phyloP scores from a whole-genome alignment of 1,139 yeast genomes.

The Suhomyces guaymorum region DNA sequence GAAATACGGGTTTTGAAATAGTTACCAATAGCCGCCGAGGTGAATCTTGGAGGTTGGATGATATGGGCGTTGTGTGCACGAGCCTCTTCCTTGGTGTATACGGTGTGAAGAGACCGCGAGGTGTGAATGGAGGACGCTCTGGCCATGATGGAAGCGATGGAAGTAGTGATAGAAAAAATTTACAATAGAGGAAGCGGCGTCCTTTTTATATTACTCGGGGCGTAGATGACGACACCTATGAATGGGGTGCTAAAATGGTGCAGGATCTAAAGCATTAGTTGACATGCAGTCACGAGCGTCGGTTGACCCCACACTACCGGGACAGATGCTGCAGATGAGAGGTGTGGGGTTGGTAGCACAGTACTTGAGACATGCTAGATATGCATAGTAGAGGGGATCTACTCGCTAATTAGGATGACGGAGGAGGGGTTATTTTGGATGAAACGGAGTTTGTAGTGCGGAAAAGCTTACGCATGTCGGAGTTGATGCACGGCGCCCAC shows the following conservation, averaged over 20 bases:
- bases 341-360: no score
- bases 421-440: neutral
- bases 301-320: neutral
- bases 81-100: conserved; percentile 16
- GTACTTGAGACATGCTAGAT: no score
- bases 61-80: conserved; percentile 34
- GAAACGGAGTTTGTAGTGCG: no score
- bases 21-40: conserved; percentile 24
- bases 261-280: neutral
- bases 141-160: conserved; percentile 3
- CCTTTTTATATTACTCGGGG: no score
- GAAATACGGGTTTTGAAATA: conserved; percentile 34
- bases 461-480: no score
- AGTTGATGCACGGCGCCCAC: neutral
- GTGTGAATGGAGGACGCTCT: conserved; percentile 7
- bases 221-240: neutral
- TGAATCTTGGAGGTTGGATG: conserved; percentile 34
- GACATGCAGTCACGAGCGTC: neutral
- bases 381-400: no score
- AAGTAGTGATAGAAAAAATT: neutral
- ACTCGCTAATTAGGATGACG: no score
- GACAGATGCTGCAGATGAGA: no score
- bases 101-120: conserved; percentile 10
- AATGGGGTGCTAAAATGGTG: no score
- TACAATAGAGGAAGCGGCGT: no score